phyloP scores from a whole-genome alignment of 148 eudicot genomes.

The Chenopodium suecicum region DNA sequence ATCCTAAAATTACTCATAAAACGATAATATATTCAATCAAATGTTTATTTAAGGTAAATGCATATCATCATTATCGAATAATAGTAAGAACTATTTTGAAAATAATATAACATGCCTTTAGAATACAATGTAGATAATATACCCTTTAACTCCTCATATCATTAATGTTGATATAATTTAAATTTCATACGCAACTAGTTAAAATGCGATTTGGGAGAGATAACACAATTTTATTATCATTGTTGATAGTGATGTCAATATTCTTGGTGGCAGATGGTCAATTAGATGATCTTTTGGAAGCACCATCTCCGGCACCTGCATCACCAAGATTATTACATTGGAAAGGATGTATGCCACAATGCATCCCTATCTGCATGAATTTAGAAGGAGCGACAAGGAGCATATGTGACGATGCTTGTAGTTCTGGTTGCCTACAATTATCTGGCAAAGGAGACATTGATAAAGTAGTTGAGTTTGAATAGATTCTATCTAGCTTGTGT shows the following conservation, averaged over 20 bases:
- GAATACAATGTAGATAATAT: neutral
- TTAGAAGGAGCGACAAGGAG: conserved; percentile 2
- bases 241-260: neutral
- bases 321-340: conserved; percentile 9
- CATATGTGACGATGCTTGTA: conserved; percentile 14
- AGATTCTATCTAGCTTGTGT: neutral
- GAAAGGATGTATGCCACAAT: conserved; percentile 31
- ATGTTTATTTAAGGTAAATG: neutral
- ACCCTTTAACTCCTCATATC: neutral
- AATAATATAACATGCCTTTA: neutral
- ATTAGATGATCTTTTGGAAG: neutral
- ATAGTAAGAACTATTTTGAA: neutral
- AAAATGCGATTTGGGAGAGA: neutral
- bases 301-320: conserved; percentile 12
- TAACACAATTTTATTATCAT: neutral
- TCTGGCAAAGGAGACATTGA: neutral
- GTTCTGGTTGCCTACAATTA: conserved; percentile 17
- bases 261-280: neutral
- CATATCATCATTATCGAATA: neutral
- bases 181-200: neutral
- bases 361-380: conserved; percentile 20
- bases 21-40: neutral
- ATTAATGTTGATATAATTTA: neutral
- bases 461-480: conserved; percentile 11
- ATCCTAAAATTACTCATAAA: neutral